phyloP scores from a whole-genome alignment of 371 early-diverging fungal genomes.

The Mortierella sp. region DNA sequence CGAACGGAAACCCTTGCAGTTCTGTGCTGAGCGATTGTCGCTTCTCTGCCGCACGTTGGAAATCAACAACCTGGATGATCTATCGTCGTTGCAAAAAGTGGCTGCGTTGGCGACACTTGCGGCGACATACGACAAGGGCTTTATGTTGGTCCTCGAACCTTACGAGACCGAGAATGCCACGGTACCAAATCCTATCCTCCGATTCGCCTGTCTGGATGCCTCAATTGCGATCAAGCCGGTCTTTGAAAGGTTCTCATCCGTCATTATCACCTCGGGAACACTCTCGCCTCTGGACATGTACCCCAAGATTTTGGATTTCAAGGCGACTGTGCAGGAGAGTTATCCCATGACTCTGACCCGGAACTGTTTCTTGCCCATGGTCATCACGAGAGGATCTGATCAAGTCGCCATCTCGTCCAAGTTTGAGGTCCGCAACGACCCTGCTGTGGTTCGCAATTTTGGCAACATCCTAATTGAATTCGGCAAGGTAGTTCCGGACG shows the following conservation, averaged over 20 bases:
- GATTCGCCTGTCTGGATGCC: constrained; percentile 96
- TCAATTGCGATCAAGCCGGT: constrained; percentile 98
- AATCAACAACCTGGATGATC: constrained; percentile 92
- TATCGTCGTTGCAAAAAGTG: constrained; percentile 85
- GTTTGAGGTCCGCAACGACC: constrained; percentile 98
- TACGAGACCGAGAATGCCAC: constrained; percentile 94
- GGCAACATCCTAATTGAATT: constrained; percentile 98
- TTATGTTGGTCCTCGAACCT: constrained; percentile 98
- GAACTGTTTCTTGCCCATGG: constrained; percentile 96
- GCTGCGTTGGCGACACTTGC: constrained; percentile 97
- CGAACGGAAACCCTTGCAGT: constrained; percentile 94
- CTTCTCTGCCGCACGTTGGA: constrained; percentile 93
- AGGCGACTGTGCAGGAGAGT: constrained; percentile 87
- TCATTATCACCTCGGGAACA: constrained; percentile 99
- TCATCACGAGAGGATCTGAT: constrained; percentile 98
- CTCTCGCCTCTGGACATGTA: constrained; percentile 99
- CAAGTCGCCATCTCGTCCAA: constrained; percentile 97
- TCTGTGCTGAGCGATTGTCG: constrained; percentile 94
- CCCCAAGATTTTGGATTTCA: constrained; percentile 97
- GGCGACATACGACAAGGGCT: constrained; percentile 97
- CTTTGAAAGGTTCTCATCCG: constrained; percentile 96
- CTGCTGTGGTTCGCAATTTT: constrained; percentile 99
- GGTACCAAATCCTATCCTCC: constrained; percentile 96
- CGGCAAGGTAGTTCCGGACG: constrained; percentile 97
- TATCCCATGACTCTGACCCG: constrained; percentile 95